phyloP scores from a whole-genome alignment of 148 eudicot genomes.

The Camellia granthamiana region DNA sequence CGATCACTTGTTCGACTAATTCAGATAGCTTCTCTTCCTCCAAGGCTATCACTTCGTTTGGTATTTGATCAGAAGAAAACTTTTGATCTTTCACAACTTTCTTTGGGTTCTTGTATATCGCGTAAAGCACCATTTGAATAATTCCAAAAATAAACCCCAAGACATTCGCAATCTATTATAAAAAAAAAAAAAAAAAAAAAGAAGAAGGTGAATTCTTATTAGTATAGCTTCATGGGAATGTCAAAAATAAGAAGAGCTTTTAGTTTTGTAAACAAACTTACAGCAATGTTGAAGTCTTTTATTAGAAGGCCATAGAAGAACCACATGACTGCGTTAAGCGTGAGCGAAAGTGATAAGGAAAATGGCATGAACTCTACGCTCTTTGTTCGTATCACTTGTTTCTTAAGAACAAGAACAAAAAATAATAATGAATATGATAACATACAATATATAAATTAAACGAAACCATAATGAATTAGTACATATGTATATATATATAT shows the following conservation, averaged over 20 bases:
- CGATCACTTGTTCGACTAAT: slow-evolving; percentile 38
- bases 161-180: slow-evolving; percentile 59
- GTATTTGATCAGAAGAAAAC: slow-evolving; percentile 18
- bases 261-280: slow-evolving; percentile 22
- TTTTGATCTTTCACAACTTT: slow-evolving; percentile 21
- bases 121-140: slow-evolving; percentile 61
- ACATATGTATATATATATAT: not conserved
- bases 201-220: too few species aligned
- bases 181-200: not conserved
- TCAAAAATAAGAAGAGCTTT: not conserved
- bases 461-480: too few species aligned
- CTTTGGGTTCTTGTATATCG: slow-evolving; percentile 32
- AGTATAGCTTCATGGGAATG: not conserved
- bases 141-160: slow-evolving; percentile 65
- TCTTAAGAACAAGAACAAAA: slow-evolving; percentile 35
- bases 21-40: slow-evolving; percentile 19
- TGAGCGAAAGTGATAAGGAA: slow-evolving; percentile 52
- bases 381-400: slow-evolving; percentile 63
- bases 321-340: slow-evolving; percentile 68
- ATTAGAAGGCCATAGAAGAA: slow-evolving; percentile 62
- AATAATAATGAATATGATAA: not conserved
- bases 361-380: slow-evolving; percentile 84
- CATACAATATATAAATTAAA: not conserved
- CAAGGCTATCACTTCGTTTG: not conserved
- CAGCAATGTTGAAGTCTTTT: slow-evolving; percentile 58